phyloP scores from a whole-genome alignment of 1,284 basidiomycete species.

The Bjerkandera adusta region DNA sequence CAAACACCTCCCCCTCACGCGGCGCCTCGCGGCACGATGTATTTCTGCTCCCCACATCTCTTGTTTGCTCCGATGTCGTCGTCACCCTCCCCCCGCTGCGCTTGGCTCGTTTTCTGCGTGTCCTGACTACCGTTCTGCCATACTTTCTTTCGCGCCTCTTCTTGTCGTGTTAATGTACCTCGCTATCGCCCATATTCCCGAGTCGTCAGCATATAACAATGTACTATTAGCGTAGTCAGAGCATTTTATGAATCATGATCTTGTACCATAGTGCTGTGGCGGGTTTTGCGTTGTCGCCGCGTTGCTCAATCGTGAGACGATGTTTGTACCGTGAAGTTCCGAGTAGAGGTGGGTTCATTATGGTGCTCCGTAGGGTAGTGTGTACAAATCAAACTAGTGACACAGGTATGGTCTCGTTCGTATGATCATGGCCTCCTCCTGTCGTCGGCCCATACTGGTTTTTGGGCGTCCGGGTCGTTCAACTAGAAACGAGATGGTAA shows the following conservation, averaged over 20 bases:
- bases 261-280: conserved; percentile 12
- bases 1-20: conserved; percentile 8
- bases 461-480: conserved; percentile 44
- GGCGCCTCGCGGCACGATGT: conserved; percentile 6
- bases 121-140: conserved; percentile 10
- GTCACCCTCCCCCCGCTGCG: too few relatives aligned
- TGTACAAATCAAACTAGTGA: too few relatives aligned
- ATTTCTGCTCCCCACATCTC: conserved; percentile 10
- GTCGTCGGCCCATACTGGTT: conserved; percentile 49
- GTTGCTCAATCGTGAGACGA: background rate
- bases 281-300: background rate
- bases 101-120: conserved; percentile 12
- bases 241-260: conserved; percentile 23
- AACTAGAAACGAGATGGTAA: conserved; percentile 19
- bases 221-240: conserved; percentile 34
- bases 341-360: too few relatives aligned
- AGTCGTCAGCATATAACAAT: conserved; percentile 33
- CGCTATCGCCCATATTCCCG: conserved; percentile 30
- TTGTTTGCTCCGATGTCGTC: conserved; percentile 22
- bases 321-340: background rate
- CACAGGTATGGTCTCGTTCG: too few relatives aligned
- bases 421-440: conserved; percentile 16
- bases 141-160: conserved; percentile 19
- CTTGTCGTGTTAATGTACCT: conserved; percentile 25
- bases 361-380: too few relatives aligned